Evolutionary conservation across 164 flowering plant species (phyloP).

Genomic region (Umbellularia californica): DNA sequence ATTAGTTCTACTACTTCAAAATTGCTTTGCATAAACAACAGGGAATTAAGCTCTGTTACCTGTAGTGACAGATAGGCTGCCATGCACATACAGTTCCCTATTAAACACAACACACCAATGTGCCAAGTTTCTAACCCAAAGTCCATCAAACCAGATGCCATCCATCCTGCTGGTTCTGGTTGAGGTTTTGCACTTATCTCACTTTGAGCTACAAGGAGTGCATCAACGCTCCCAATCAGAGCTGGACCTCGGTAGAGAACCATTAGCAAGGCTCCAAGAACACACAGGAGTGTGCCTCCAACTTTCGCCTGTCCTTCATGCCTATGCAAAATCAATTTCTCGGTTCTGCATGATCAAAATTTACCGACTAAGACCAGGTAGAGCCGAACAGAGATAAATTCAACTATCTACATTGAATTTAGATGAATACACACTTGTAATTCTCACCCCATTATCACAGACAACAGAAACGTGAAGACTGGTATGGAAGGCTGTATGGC

Average conservation of each 20-base stretch:
- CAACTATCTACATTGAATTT: not conserved
- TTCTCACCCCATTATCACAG: slow-evolving; percentile 80
- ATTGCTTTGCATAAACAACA: not conserved
- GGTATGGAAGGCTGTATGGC: slow-evolving; percentile 94
- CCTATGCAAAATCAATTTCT: slow-evolving; percentile 60
- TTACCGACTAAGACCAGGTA: not conserved
- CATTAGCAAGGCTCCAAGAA: slow-evolving; percentile 85
- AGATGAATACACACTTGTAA: not conserved
- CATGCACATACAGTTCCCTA: slow-evolving; percentile 97
- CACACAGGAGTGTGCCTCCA: slow-evolving; percentile 80
- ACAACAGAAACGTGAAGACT: slow-evolving; percentile 86
- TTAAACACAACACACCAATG: slow-evolving; percentile 79
- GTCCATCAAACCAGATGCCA: slow-evolving; percentile 48
- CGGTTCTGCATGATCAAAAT: slow-evolving; percentile 65
- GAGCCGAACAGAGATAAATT: not conserved
- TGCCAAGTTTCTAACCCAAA: slow-evolving; percentile 73
- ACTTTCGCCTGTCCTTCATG: slow-evolving; percentile 84
- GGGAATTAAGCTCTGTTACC: slow-evolving; percentile 33
- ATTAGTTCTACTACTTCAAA: not conserved
- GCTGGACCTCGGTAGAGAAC: slow-evolving; percentile 83
- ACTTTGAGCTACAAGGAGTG: slow-evolving; percentile 33
- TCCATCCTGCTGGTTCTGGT: slow-evolving; percentile 89
- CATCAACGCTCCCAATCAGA: slow-evolving; percentile 46
- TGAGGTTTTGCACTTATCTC: slow-evolving; percentile 79
- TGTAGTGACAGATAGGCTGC: slow-evolving; percentile 84